Conservation (phyloP, 441 rosid genomes). For the Erodium trifolium region DNA sequence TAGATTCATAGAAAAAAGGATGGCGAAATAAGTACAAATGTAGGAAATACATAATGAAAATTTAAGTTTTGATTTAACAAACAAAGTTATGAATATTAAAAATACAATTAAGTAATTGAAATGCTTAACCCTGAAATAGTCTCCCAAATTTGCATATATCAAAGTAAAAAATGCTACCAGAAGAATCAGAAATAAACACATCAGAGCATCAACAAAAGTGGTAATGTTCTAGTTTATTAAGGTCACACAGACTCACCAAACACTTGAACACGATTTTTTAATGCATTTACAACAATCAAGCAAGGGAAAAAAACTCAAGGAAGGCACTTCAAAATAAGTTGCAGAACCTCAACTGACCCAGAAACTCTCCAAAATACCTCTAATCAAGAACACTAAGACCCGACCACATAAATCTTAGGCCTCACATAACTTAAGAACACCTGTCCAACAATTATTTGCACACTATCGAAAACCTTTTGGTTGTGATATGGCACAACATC, state of each 20-base stretch:
- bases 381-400: neutral
- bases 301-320: neutral
- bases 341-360: neutral
- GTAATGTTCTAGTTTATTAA: neutral
- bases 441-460: neutral
- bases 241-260: neutral
- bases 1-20: too few species aligned
- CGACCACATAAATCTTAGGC: neutral
- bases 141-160: neutral
- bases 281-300: neutral
- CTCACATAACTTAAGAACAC: neutral
- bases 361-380: neutral
- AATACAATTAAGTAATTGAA: too few species aligned
- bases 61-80: too few species aligned
- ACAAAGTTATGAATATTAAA: too few species aligned
- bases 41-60: too few species aligned
- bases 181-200: slow-evolving; percentile 1
- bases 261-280: neutral
- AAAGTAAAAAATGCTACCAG: neutral
- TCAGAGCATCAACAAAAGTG: neutral
- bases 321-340: neutral
- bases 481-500: neutral
- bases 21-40: too few species aligned
- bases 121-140: neutral
- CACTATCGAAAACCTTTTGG: neutral